A percentile compares a stretch with the other conserved stretches of the same genome.
phyloP scores from a whole-genome alignment of 495 filamentous ascomycete species.

The Cercophora sp. region DNA sequence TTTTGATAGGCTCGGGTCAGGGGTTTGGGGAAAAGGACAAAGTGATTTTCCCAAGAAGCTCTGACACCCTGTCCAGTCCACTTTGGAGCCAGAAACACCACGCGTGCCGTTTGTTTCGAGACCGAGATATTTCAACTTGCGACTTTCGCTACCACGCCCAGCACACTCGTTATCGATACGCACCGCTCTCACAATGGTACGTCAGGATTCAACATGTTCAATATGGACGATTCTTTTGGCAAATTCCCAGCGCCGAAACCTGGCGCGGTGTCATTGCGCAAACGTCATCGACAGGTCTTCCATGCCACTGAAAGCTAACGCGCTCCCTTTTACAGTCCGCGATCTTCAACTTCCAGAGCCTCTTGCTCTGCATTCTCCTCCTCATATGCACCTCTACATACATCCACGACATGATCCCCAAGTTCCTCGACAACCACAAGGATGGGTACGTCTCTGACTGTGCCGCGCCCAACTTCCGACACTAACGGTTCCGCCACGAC shows the following conservation, averaged over 20 bases:
- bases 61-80: slow-evolving; percentile 9
- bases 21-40: neutral
- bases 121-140: too few species aligned
- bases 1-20: neutral
- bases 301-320: slow-evolving; percentile 23
- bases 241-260: too few species aligned
- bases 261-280: too few species aligned
- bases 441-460: slow-evolving; percentile 58
- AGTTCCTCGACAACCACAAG: slow-evolving; percentile 90
- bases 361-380: slow-evolving; percentile 88
- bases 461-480: neutral
- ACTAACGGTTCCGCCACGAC: neutral
- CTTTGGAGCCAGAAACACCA: too few species aligned
- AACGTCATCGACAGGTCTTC: too few species aligned
- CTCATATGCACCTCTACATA: slow-evolving; percentile 94
- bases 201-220: neutral
- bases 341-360: slow-evolving; percentile 95
- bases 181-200: too few species aligned
- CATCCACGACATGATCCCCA: slow-evolving; percentile 83
- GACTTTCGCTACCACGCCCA: neutral
- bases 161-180: neutral
- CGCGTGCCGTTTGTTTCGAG: too few species aligned
- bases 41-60: slow-evolving; percentile 2
- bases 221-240: slow-evolving; percentile 25
- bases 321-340: slow-evolving; percentile 61